Base-by-base conservation (phyloP, 305 asterid species). In the Vinca major region DNA sequence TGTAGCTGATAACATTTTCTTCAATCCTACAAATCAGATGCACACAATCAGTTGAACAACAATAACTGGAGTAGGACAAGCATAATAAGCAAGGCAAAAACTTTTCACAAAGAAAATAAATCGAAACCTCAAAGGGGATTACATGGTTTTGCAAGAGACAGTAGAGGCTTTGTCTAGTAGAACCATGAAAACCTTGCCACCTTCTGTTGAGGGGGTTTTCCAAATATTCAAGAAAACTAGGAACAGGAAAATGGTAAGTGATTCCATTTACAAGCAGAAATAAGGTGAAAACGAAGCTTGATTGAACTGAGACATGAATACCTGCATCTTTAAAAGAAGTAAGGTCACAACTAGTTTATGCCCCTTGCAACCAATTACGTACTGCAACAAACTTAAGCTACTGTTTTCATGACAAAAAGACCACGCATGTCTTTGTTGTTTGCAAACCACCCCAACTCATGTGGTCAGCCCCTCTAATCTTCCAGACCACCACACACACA, bases 91-190 rank as follows among this genome's bases (percentile, higher is more conserved):
- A 48, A 56, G 14, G 64, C 20, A 39, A 71, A 66, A 9, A 62
- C 40, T 43, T 67, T 37, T 53, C 0, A 40, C 3, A 11, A 2
- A 19, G 21, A 19, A 71, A 71, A 51, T 1, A 49, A 63, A 48
- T 37, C 11, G 8, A 44, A 63, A 73, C 73, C 79, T 65, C 58
- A n/a, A 37, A 53, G 60, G 36, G 4, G 53, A 14, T 63, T 74
- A n/a, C 52, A 48, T 11, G n/a, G 52, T 48, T 12, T 13, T 17
- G 53, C 52, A 47, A 4, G 74, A 82, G 71, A 77, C 68, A 53
- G 73, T 51, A 54, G 87, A 81, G 54, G 76, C 79, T 63, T 84
- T 83, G 74, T 81, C 86, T 86, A 84, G 69, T 39, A 86, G 67
- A 68, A 86, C 85, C 72, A 86, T 76, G 74, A 76, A 83, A 54